Conservation (phyloP, 305 asterid genomes). For the Nicotiana rustica region DNA sequence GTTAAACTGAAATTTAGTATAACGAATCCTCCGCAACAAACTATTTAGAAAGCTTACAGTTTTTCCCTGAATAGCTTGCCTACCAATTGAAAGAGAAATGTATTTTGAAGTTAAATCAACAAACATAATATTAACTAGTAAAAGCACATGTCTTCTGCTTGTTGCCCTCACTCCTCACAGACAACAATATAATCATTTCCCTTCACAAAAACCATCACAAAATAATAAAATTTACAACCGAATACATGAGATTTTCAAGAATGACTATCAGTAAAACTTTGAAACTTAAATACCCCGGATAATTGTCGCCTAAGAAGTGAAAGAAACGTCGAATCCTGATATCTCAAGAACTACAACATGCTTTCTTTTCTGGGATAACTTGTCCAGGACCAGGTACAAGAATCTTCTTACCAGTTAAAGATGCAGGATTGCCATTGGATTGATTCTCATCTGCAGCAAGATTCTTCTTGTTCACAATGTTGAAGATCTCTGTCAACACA, state of each 20-base stretch:
- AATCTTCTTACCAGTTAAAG: constrained; percentile 77
- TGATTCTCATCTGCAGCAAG: constrained; percentile 65
- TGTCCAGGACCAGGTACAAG: constrained; percentile 80
- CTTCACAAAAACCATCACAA: neutral
- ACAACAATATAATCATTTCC: constrained; percentile 9
- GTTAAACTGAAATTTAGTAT: too few relatives aligned
- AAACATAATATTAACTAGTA: constrained; percentile 20
- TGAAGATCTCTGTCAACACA: constrained; percentile 76
- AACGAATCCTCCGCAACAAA: too few relatives aligned
- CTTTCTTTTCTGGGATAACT: constrained; percentile 74
- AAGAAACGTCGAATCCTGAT: neutral
- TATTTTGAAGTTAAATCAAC: neutral
- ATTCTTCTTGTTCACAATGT: constrained; percentile 72
- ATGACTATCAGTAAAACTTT: neutral
- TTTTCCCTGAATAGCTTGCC: too few relatives aligned
- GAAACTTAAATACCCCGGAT: neutral
- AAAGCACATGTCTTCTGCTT: neutral
- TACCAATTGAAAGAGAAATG: neutral
- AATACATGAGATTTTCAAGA: constrained; percentile 27
- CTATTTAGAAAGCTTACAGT: too few relatives aligned
- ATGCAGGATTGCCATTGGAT: constrained; percentile 60
- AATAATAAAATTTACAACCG: constrained; percentile 31
- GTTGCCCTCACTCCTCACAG: neutral
- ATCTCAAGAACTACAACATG: constrained; percentile 59
- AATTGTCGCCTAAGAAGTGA: constrained; percentile 2